phyloP scores from a whole-genome alignment of 73 alveolate genomes.

The Stentor roeselii region DNA sequence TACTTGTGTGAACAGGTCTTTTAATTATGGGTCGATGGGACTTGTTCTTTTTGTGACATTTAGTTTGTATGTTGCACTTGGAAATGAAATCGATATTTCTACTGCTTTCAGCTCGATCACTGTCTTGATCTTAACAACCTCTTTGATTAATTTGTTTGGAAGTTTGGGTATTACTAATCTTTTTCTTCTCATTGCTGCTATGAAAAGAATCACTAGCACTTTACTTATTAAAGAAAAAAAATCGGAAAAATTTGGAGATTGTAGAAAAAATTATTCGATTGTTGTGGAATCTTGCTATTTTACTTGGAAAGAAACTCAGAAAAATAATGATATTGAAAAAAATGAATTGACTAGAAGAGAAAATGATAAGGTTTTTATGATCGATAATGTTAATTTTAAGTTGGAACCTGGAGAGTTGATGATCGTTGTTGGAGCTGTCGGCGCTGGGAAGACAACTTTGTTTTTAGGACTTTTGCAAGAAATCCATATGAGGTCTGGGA shows the following conservation, averaged over 20 bases:
- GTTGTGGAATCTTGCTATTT: not conserved
- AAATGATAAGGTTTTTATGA: too few species aligned
- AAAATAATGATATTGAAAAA: not conserved
- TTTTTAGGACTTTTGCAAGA: not conserved
- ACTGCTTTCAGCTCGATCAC: not conserved
- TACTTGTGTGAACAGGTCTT: not conserved
- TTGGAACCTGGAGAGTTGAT: not conserved
- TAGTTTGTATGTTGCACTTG: not conserved
- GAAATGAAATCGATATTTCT: not conserved
- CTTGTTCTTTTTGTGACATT: not conserved
- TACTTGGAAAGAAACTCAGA: not conserved
- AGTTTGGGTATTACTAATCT: not conserved
- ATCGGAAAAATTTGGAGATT: not conserved
- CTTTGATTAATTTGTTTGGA: not conserved
- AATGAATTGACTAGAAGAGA: not conserved
- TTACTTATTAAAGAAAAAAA: not conserved
- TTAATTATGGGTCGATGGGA: too few species aligned
- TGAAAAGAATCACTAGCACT: not conserved
- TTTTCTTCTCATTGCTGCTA: not conserved
- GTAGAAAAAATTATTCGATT: too few species aligned
- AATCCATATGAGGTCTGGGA: not conserved
- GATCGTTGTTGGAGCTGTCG: not conserved
- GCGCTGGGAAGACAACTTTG: conserved; percentile 16
- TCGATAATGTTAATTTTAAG: too few species aligned
- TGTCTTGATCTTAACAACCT: not conserved